These are phyloP conservation scores for Arthrobotrys iridis DNA, from an alignment of 2,329 filamentous ascomycete species.

Conservation along the genomic window DNA sequence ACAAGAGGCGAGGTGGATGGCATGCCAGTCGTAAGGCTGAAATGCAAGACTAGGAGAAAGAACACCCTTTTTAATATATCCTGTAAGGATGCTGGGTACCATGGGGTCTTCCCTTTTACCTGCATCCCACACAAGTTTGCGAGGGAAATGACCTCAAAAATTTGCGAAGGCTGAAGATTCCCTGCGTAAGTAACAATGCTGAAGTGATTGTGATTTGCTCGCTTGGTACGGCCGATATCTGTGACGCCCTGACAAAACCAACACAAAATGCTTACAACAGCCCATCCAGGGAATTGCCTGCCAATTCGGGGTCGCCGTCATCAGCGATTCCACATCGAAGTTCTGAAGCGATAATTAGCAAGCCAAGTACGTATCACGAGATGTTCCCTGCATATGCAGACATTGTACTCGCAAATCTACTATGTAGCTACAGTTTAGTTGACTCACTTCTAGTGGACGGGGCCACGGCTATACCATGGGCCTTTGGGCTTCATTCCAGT, in stretches of 20 bases:
- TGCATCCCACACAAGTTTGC: neutral
- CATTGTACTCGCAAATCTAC: neutral
- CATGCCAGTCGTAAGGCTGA: slow-evolving; percentile 44
- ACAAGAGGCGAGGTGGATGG: slow-evolving; percentile 42
- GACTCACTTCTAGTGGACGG: no score
- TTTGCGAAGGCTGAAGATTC: neutral
- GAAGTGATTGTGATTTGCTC: slow-evolving; percentile 19
- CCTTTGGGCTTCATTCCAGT: no score
- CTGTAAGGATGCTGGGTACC: no score
- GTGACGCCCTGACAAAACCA: slow-evolving; percentile 30
- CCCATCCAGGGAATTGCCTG: neutral
- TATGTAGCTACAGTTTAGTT: neutral
- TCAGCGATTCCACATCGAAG: slow-evolving; percentile 12
- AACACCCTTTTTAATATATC: no score
- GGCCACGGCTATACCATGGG: no score
- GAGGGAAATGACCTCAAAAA: neutral
- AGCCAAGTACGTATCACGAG: slow-evolving; percentile 35
- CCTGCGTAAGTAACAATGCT: neutral
- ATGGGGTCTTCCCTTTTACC: no score
- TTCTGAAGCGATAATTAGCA: neutral
- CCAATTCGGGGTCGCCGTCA: slow-evolving; percentile 51
- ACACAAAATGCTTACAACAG: slow-evolving; percentile 35
- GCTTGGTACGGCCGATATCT: slow-evolving; percentile 8
- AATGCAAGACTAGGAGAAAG: no score
- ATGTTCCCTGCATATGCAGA: neutral